Evolutionary conservation across 2,329 filamentous ascomycete genomes (phyloP).

Genomic region (Calonectria multiphialidica): DNA sequence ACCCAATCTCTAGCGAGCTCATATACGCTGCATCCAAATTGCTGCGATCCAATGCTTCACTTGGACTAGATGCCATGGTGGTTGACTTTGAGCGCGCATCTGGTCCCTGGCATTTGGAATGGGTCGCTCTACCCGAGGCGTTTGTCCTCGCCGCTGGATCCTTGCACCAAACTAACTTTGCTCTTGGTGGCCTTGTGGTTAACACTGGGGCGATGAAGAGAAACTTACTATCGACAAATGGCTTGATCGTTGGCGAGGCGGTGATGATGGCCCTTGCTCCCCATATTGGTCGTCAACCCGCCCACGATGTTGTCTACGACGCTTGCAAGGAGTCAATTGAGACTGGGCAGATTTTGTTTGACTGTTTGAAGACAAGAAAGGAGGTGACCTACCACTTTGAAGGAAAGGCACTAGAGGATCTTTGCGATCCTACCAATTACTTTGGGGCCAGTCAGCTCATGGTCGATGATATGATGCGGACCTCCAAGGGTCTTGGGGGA

Average conservation of each 20-base stretch:
- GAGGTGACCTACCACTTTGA: not conserved
- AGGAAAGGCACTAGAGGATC: not conserved
- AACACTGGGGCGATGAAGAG: conserved; percentile 60
- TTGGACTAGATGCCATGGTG: conserved; percentile 68
- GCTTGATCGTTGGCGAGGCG: conserved; percentile 68
- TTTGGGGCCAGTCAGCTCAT: conserved; percentile 2
- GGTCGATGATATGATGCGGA: conserved; percentile 1
- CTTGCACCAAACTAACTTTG: conserved; percentile 66
- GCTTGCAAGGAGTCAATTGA: conserved; percentile 53
- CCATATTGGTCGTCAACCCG: conserved; percentile 62
- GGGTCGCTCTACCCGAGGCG: conserved; percentile 65
- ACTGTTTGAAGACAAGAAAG: not conserved
- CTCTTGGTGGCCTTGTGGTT: conserved; percentile 63
- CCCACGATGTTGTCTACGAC: conserved; percentile 68
- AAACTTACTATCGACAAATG: conserved; percentile 63
- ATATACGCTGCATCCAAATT: conserved; percentile 67
- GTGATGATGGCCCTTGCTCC: conserved; percentile 72
- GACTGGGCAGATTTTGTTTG: conserved; percentile 10
- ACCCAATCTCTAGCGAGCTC: conserved; percentile 69
- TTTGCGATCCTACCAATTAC: conserved; percentile 4
- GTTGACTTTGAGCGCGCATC: conserved; percentile 69
- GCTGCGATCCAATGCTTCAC: conserved; percentile 62
- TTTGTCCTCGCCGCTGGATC: conserved; percentile 66
- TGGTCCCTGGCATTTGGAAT: conserved; percentile 71
- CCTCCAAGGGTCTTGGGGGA: not conserved